These are phyloP conservation scores for Plasmopara viticola DNA, from an alignment of 352 stramenopile genomes.

Conservation along the genomic window DNA sequence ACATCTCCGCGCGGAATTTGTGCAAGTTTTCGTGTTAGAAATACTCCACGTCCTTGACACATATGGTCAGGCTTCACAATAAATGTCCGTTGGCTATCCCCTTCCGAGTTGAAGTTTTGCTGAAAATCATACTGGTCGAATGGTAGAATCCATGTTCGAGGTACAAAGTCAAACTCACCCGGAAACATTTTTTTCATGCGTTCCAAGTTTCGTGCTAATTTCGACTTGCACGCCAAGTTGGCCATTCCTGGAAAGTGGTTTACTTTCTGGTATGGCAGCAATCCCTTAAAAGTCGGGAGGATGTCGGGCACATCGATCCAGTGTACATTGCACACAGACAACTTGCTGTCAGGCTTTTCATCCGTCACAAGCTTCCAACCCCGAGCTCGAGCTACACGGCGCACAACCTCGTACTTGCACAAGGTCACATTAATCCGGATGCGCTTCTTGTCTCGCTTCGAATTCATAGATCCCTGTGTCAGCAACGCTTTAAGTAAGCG, in stretches of 20 bases:
- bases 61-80: constrained; percentile 94
- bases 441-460: constrained; percentile 34
- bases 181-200: constrained; percentile 94
- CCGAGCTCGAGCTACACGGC: constrained; percentile 65
- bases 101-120: constrained; percentile 84
- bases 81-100: constrained; percentile 88
- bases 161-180: constrained; percentile 91
- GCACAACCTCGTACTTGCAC: constrained; percentile 77
- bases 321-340: constrained; percentile 86
- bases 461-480: too few relatives aligned
- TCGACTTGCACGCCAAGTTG: constrained; percentile 91
- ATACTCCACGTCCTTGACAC: constrained; percentile 90
- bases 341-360: constrained; percentile 55
- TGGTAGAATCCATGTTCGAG: constrained; percentile 95
- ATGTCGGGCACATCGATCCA: constrained; percentile 94
- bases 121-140: constrained; percentile 91
- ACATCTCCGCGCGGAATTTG: constrained; percentile 85
- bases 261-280: constrained; percentile 91
- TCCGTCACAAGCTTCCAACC: constrained; percentile 72
- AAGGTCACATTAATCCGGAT: constrained; percentile 72
- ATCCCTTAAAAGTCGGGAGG: constrained; percentile 77
- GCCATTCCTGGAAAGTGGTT: constrained; percentile 97
- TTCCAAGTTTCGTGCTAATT: constrained; percentile 93
- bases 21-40: constrained; percentile 88
- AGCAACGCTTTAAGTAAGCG: too few relatives aligned